These are phyloP conservation scores for Penicillium soppii DNA, from an alignment of 495 filamentous ascomycete species.

Conservation along the genomic window DNA sequence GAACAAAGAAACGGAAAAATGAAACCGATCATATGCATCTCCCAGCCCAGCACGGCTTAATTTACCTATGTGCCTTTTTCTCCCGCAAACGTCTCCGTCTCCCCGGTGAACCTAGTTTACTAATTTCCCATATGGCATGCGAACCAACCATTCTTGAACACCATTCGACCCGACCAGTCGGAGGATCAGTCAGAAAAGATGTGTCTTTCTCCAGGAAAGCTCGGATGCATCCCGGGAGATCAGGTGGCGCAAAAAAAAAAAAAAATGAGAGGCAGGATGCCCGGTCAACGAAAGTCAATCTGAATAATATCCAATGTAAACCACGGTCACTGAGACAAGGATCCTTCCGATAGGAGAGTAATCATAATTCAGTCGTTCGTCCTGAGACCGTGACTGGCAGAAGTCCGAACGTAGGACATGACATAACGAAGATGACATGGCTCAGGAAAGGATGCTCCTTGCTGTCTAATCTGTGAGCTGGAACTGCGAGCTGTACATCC, in stretches of 20 bases:
- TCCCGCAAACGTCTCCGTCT: slow-evolving; percentile 25
- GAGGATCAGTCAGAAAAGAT: slow-evolving; percentile 12
- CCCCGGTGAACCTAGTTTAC: slow-evolving; percentile 23
- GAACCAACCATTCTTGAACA: background rate
- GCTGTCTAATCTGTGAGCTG: slow-evolving; percentile 5
- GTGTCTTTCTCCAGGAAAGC: slow-evolving; percentile 6
- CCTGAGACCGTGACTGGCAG: background rate
- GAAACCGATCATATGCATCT: slow-evolving; percentile 6
- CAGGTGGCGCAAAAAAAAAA: slow-evolving; percentile 21
- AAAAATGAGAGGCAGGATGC: slow-evolving; percentile 12
- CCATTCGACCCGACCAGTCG: slow-evolving; percentile 1
- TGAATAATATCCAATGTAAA: background rate
- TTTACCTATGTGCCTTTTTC: slow-evolving; percentile 10
- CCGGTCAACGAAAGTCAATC: slow-evolving; percentile 20
- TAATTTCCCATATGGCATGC: background rate
- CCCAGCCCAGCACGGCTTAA: slow-evolving; percentile 12
- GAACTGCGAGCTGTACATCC: slow-evolving; percentile 1
- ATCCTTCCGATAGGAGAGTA: background rate
- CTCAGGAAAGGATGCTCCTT: slow-evolving; percentile 19
- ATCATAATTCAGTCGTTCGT: background rate
- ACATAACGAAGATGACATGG: slow-evolving; percentile 19
- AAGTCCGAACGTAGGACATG: slow-evolving; percentile 25
- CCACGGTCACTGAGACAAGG: slow-evolving; percentile 10
- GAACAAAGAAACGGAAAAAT: slow-evolving; percentile 2
- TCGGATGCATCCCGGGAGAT: slow-evolving; percentile 16